Conservation (phyloP, 2,329 filamentous ascomycete species). For the Colletotrichum costaricense region DNA sequence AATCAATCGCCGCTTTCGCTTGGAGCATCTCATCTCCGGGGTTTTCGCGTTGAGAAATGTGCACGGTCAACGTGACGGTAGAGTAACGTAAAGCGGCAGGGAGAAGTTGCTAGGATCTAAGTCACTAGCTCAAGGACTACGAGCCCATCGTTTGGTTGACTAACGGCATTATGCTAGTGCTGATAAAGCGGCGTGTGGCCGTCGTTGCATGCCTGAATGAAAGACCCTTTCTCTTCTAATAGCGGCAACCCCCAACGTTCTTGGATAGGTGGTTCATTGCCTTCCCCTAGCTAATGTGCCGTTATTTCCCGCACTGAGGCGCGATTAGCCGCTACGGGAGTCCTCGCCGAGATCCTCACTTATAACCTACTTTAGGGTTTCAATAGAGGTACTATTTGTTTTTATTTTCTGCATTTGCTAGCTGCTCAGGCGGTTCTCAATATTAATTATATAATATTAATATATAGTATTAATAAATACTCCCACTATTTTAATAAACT, state of each 20-base stretch:
- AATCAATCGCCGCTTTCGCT: not conserved
- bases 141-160: not conserved
- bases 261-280: not conserved
- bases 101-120: rapidly evolving
- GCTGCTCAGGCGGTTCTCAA: too few relatives aligned
- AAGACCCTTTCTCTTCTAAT: not conserved
- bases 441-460: too few relatives aligned
- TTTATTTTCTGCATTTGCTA: too few relatives aligned
- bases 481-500: too few relatives aligned
- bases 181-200: not conserved
- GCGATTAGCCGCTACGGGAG: slow-evolving; percentile 29
- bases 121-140: not conserved
- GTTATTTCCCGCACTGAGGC: slow-evolving; percentile 37
- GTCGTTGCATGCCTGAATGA: not conserved
- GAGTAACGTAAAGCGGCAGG: not conserved
- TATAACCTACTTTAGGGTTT: too few relatives aligned
- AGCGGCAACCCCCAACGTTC: slow-evolving; percentile 16
- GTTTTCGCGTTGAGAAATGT: not conserved
- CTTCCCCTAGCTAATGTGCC: not conserved
- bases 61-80: not conserved
- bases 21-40: not conserved
- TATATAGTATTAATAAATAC: too few relatives aligned
- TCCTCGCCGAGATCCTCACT: not conserved
- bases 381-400: too few relatives aligned
- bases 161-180: not conserved